Evolutionary conservation across 2,329 filamentous ascomycete genomes (phyloP), one percentile per base, ranked within the genome.

Genomic region (Aureobasidium musti): DNA sequence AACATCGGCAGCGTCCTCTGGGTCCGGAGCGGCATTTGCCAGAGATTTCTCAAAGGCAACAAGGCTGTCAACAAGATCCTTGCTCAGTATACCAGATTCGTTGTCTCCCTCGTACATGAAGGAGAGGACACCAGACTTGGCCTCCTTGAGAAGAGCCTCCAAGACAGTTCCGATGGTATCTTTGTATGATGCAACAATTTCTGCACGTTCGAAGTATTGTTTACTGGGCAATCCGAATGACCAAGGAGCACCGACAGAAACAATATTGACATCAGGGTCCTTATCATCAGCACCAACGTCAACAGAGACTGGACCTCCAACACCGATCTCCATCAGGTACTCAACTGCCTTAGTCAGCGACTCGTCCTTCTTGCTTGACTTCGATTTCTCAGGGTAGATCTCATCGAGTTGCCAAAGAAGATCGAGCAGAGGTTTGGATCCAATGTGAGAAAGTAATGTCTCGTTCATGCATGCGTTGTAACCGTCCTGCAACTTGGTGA

Each of bases 391-490:
- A 11, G 39, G 23, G 43, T 83, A 75, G 13, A 81, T 74, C 7
- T 78, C 72, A 11, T 81, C 77, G 41, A 89, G 75, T 52, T 83
- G 75, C 17, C 81, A 75, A n/a, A 91, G 77, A 11, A 90, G 75
- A 5, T 82, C 74, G 21, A 81, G 74, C 47, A 92, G 74, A 2
- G 88, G 88, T 67, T 80, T 74, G 6, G 83, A 77, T 2, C 87
- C 89, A 13, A 81, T 73, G 50, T 82, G 76, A 69, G 83, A 82
- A 59, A 90, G 83, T 11, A 78, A 76, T 8, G 83, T 79, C 72
- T 88, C 84, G 71, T 91, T 81, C 75, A 89, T 83, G 72, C 89
- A 92, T 39, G 88, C 84, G 68, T 85, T 78, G 71, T 91, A 91
- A 0, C 83, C 84, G 53, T 82, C 77, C 74, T 89, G 85, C 72